Evolutionary conservation across 768 basidiomycete genomes (phyloP).

Genomic region (Lactifluus pinguis): DNA sequence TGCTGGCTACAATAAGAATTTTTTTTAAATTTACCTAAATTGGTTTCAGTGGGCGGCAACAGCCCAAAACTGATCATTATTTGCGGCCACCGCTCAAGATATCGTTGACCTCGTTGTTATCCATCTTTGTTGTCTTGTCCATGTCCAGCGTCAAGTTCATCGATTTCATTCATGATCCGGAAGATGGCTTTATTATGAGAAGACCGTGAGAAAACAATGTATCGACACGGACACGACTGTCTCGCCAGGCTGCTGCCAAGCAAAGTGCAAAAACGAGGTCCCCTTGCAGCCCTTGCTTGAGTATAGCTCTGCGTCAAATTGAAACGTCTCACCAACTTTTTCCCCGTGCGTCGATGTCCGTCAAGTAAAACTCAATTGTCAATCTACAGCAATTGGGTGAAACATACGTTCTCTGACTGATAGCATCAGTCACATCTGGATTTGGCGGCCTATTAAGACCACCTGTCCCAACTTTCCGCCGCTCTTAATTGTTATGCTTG

Average conservation of each 20-base stretch:
- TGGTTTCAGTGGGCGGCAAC: neutral
- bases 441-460: neutral
- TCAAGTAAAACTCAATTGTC: neutral
- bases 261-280: neutral
- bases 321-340: neutral
- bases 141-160: no score
- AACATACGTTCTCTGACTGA: neutral
- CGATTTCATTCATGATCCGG: no score
- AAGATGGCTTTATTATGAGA: no score
- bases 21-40: neutral
- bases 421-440: neutral
- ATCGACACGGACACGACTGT: neutral
- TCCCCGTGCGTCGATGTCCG: neutral
- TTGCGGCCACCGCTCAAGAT: no score
- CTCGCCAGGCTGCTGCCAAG: neutral
- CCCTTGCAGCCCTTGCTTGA: neutral
- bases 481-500: conserved; percentile 9
- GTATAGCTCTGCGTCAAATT: neutral
- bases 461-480: neutral
- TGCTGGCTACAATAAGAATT: neutral
- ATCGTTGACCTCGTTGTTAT: no score
- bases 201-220: neutral
- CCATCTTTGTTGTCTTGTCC: no score
- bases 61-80: neutral
- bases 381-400: conserved; percentile 1